These are phyloP conservation scores for Ganoderma leucocontextum DNA, from an alignment of 1,284 basidiomycete species.

Conservation along the genomic window DNA sequence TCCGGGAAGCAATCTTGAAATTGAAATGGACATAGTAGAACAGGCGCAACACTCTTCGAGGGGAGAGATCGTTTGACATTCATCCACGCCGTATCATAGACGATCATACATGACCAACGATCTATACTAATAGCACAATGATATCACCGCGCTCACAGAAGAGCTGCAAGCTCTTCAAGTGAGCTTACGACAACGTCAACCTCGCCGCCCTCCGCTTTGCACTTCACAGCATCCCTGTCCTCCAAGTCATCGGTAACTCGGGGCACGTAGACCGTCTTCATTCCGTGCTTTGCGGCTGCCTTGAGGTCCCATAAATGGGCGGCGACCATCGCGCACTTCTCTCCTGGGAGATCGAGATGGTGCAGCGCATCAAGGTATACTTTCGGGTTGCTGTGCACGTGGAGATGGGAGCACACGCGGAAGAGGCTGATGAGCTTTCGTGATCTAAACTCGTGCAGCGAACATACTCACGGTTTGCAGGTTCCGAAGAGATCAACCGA, in stretches of 20 bases:
- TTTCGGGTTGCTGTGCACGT: slow-evolving; percentile 58
- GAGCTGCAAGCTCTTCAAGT: slow-evolving; percentile 37
- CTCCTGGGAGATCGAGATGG: slow-evolving; percentile 58
- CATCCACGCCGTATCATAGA: background rate
- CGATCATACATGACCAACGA: background rate
- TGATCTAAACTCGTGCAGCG: background rate
- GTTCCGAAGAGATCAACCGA: slow-evolving; percentile 65
- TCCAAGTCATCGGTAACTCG: slow-evolving; percentile 53
- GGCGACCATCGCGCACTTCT: slow-evolving; percentile 69
- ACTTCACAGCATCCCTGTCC: slow-evolving; percentile 36
- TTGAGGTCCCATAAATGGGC: slow-evolving; percentile 66
- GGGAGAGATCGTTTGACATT: background rate
- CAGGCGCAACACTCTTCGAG: background rate
- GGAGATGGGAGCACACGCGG: background rate
- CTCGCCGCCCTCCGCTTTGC: slow-evolving; percentile 40
- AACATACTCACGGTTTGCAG: slow-evolving; percentile 64
- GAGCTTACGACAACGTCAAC: slow-evolving; percentile 41
- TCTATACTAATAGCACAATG: background rate
- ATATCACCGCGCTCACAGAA: slow-evolving; percentile 9
- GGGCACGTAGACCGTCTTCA: slow-evolving; percentile 65
- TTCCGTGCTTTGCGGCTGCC: slow-evolving; percentile 59
- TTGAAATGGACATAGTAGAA: background rate
- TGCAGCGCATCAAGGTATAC: slow-evolving; percentile 59
- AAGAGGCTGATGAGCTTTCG: background rate
- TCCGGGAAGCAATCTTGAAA: background rate